Evolutionary conservation across 495 filamentous ascomycete genomes (phyloP), one percentile per base, ranked within the genome.

Genomic region (Penicillium robsamsonii): DNA sequence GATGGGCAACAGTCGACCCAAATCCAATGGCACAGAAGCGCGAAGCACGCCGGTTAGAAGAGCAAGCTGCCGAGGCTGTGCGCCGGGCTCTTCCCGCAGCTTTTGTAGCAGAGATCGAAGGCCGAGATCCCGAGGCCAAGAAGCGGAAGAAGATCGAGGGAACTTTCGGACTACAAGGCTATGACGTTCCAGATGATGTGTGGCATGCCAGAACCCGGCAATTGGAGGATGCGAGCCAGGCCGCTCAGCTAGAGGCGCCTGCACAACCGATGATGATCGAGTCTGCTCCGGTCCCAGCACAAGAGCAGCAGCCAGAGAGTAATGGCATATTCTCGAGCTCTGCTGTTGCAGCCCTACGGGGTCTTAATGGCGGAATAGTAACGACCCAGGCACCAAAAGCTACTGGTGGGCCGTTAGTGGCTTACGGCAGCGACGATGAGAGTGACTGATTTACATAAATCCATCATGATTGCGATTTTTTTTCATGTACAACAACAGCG

Each of bases 51-150:
- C 79, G 87, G 17, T 85, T 99, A 48, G 95, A 99, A 71, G 95
- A 99, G 70, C 93, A 97, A 72, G 95, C 95, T n/a, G 95, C 94
- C 0, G 95, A 97, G 66, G 95, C 95, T 10, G 91, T 99, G 38
- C 79, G 95, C 22, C 79, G 86, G 40, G 94, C 95, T 7, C 73
- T 99, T n/a, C 95, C 95, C 0, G 91, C 86, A 2, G 91, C 89
- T 24, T 97, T 91, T 63, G 88, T 99, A 2, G 90, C 90, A 0
- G 91, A 99, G 74, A 85, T 98, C 50, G 95, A 99, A 70, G 95
- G 94, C 10, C 84, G 87, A 31, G 91, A 96, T 61, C 87, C 87
- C 3, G 88, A 93, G 60, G 89, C 90, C 40, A 80, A 84, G 65
- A 97, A 95, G 75, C 78, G 90, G 63, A 84, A 92, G 70, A 92